A percentile compares a stretch with the other conserved stretches of the same genome.
Conservation (phyloP, 2,329 filamentous ascomycete genomes). For the Talaromyces rugulosus region DNA sequence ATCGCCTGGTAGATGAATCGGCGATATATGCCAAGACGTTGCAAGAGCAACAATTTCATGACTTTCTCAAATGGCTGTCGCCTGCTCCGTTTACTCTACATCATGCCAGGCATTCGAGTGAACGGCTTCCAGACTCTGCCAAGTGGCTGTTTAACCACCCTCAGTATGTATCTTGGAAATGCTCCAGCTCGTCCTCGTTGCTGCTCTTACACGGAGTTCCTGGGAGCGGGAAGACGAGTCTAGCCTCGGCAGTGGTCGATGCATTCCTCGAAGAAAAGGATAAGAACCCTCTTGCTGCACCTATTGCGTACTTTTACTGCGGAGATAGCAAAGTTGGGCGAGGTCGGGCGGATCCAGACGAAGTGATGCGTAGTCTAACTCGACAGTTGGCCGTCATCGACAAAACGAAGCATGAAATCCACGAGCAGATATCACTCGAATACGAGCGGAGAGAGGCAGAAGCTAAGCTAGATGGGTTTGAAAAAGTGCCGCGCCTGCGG, state of each 20-base stretch:
- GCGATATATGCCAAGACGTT: background rate
- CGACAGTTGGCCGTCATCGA: conserved; percentile 12
- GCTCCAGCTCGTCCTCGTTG: conserved; percentile 13
- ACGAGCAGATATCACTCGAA: background rate
- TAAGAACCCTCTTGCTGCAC: background rate
- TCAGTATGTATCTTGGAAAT: conserved; percentile 14
- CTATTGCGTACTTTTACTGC: conserved; percentile 13
- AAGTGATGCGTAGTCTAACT: conserved; percentile 13
- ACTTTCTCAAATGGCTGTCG: conserved; percentile 16
- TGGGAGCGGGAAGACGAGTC: conserved; percentile 18
- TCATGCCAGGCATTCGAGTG: conserved; percentile 12
- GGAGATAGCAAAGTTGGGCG: conserved; percentile 2
- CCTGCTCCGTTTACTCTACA: conserved; percentile 13
- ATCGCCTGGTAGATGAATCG: background rate
- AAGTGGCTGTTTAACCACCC: conserved; percentile 17
- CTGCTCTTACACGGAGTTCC: conserved; percentile 19
- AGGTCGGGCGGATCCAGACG: conserved; percentile 12
- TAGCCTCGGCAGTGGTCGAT: conserved; percentile 12
- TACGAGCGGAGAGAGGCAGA: background rate
- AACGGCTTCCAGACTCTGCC: conserved; percentile 11
- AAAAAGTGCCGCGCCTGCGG: conserved; percentile 7
- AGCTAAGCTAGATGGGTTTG: conserved; percentile 10
- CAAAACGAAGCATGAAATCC: background rate
- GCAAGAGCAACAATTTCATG: background rate
- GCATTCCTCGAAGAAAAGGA: conserved; percentile 1